A percentile compares a stretch with the other conserved stretches of the same genome.
Conservation (phyloP, 441 rosid genomes). For the Mallotus repandus region DNA sequence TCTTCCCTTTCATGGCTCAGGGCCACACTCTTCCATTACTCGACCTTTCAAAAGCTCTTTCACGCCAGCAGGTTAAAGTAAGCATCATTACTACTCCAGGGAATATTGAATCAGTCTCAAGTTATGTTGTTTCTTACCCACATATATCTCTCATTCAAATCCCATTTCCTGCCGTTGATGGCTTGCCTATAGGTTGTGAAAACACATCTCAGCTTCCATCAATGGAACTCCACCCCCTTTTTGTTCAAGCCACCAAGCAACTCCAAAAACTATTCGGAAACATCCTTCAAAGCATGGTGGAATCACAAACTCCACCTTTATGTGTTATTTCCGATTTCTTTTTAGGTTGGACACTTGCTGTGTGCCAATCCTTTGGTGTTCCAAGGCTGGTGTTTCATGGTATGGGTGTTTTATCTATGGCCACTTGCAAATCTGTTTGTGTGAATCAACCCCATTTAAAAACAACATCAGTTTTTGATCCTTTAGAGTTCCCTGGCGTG, state of each 20-base stretch:
- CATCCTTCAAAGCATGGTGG: slow-evolving; percentile 17
- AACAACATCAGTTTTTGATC: neutral
- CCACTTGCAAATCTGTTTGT: slow-evolving; percentile 19
- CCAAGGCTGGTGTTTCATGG: slow-evolving; percentile 37
- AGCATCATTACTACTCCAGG: slow-evolving; percentile 37
- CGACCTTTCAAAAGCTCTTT: slow-evolving; percentile 32
- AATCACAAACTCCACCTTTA: slow-evolving; percentile 21
- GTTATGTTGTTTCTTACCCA: neutral
- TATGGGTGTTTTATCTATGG: slow-evolving; percentile 33
- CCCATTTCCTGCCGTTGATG: slow-evolving; percentile 28
- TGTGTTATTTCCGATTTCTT: slow-evolving; percentile 40
- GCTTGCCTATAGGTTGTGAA: slow-evolving; percentile 28
- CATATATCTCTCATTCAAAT: slow-evolving; percentile 23
- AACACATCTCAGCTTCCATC: slow-evolving; percentile 34
- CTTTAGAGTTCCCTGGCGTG: slow-evolving; percentile 20
- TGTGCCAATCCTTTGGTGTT: slow-evolving; percentile 26
- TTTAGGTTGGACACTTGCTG: slow-evolving; percentile 38
- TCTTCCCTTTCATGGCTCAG: slow-evolving; percentile 42
- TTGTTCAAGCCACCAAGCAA: slow-evolving; percentile 27
- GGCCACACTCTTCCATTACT: slow-evolving; percentile 41
- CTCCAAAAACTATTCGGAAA: slow-evolving; percentile 27
- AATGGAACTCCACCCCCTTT: slow-evolving; percentile 20
- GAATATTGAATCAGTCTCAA: slow-evolving; percentile 28
- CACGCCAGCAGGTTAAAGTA: slow-evolving; percentile 23
- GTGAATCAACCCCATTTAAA: slow-evolving; percentile 2